These are phyloP conservation scores for Metschnikowia picachoensis DNA, from an alignment of 805 yeast genomes.

Conservation along the genomic window DNA sequence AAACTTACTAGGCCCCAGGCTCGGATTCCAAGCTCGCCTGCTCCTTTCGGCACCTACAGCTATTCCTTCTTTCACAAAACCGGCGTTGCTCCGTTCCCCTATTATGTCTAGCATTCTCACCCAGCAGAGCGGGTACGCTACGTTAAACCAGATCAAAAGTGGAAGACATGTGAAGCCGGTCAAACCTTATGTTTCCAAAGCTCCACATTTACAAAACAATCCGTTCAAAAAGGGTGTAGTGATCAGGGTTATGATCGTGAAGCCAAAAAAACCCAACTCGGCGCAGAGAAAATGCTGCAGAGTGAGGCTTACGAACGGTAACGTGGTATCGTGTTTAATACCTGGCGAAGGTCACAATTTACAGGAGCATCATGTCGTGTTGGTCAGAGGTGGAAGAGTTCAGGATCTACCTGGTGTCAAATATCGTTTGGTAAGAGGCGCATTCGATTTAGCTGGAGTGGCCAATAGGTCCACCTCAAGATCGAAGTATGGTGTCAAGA, in stretches of 20 bases:
- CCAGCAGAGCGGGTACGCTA: slow-evolving; percentile 53
- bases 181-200: slow-evolving; percentile 49
- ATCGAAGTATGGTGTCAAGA: slow-evolving; percentile 91
- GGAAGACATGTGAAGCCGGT: slow-evolving; percentile 52
- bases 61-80: slow-evolving; percentile 3
- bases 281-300: slow-evolving; percentile 97
- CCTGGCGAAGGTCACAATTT: slow-evolving; percentile 99
- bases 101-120: background rate
- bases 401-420: slow-evolving; percentile 99
- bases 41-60: slow-evolving; percentile 3
- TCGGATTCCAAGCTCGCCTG: slow-evolving; percentile 6
- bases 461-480: slow-evolving; percentile 88
- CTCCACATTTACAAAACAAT: slow-evolving; percentile 79
- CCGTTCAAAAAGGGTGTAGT: slow-evolving; percentile 95
- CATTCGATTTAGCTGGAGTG: slow-evolving; percentile 89
- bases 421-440: slow-evolving; percentile 90
- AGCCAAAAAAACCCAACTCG: slow-evolving; percentile 98
- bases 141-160: slow-evolving; percentile 71
- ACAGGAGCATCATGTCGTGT: slow-evolving; percentile 95
- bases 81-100: background rate
- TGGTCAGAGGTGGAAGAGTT: slow-evolving; percentile 96
- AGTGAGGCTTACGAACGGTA: slow-evolving; percentile 88
- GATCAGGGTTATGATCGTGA: slow-evolving; percentile 85
- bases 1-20: slow-evolving; percentile 12
- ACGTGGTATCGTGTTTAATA: slow-evolving; percentile 84